These are phyloP conservation scores for Fusarium tuaranense DNA, from an alignment of 2,329 filamentous ascomycete species.

Conservation along the genomic window DNA sequence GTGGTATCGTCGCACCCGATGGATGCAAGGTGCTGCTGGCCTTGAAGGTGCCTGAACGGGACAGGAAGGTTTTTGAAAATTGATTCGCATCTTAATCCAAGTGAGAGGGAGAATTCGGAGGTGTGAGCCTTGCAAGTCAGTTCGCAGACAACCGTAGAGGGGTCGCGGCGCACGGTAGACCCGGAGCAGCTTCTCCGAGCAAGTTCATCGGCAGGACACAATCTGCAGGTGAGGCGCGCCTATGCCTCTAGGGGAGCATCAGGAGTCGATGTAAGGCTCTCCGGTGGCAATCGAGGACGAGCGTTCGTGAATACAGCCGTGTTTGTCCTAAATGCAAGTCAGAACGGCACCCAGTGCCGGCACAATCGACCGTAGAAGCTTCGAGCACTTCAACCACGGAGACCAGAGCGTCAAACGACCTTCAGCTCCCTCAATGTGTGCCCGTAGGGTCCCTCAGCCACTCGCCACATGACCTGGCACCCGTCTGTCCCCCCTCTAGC, in stretches of 20 bases:
- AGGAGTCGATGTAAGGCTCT: neutral
- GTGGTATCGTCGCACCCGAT: neutral
- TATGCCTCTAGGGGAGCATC: neutral
- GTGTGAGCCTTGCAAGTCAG: neutral
- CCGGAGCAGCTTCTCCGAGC: neutral
- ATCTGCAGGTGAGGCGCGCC: neutral
- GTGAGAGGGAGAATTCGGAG: neutral
- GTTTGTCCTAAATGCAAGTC: neutral
- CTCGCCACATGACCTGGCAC: neutral
- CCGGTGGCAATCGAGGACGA: too few species aligned
- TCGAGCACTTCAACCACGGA: neutral
- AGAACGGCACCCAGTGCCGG: neutral
- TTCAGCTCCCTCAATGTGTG: neutral
- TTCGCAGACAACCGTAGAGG: neutral
- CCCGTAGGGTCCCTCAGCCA: neutral
- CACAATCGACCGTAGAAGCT: neutral
- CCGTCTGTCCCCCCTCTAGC: neutral
- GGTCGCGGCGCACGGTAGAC: neutral
- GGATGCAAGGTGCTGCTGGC: neutral
- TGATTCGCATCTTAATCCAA: neutral
- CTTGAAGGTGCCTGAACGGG: neutral
- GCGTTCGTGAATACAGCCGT: neutral
- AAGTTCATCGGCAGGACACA: neutral
- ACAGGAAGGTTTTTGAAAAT: neutral
- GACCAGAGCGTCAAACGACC: neutral